Percentiles rank a stretch among this genome's conserved stretches.
These are phyloP conservation scores for Zygoascus flipseniorum DNA, from an alignment of 805 yeast genomes.

Conservation along the genomic window DNA sequence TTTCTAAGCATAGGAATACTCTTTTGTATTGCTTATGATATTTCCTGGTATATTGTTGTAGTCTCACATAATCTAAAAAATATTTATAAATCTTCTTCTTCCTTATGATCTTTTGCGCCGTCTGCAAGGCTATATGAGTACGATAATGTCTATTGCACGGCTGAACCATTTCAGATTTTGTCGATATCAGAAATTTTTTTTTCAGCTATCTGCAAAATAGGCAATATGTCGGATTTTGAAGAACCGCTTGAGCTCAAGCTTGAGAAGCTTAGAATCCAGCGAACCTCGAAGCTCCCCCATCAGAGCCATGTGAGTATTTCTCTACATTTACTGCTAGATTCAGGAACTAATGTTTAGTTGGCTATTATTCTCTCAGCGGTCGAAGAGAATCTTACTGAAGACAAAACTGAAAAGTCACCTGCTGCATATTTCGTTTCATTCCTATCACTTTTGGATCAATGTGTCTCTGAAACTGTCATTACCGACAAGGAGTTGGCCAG, in stretches of 20 bases:
- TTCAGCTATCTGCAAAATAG: not conserved
- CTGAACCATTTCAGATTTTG: not conserved
- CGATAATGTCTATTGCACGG: not conserved
- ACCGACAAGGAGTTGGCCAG: constrained; percentile 59
- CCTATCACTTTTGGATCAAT: constrained; percentile 70
- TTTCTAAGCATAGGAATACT: no score
- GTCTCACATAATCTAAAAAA: no score
- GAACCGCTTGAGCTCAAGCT: constrained; percentile 17
- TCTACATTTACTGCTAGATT: not conserved
- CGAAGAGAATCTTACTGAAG: constrained; percentile 76
- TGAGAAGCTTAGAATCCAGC: constrained; percentile 51
- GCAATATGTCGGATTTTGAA: not conserved
- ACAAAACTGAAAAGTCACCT: constrained; percentile 49
- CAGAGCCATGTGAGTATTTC: constrained; percentile 54
- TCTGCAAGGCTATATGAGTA: not conserved
- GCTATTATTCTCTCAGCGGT: constrained; percentile 81
- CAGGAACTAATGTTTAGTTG: constrained; percentile 26
- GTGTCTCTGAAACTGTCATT: constrained; percentile 43
- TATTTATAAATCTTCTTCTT: no score
- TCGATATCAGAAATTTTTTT: not conserved
- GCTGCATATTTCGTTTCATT: constrained; percentile 83
- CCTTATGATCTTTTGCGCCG: no score
- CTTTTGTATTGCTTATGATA: no score
- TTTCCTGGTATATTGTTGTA: no score
- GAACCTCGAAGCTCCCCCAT: constrained; percentile 71